phyloP scores from a whole-genome alignment of 2,329 filamentous ascomycete genomes.

The Fusarium paranaense region DNA sequence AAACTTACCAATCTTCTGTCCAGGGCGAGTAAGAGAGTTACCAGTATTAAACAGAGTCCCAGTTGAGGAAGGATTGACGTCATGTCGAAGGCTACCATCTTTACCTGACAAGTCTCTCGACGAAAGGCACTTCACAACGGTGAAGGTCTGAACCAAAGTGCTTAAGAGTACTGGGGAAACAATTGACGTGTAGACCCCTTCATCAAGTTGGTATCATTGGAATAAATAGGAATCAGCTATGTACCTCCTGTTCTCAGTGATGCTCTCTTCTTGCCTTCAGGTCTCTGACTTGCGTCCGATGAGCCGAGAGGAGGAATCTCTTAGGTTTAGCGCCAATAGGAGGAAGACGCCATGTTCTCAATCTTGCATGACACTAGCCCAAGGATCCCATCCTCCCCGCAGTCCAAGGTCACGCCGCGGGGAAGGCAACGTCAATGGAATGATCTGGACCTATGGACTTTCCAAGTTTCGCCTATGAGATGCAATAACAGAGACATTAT shows the following conservation, averaged over 20 bases:
- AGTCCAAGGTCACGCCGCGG: background rate
- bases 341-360: background rate
- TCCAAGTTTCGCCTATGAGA: background rate
- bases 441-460: background rate
- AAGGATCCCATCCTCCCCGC: background rate
- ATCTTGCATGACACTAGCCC: constrained; percentile 6
- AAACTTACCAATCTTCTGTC: background rate
- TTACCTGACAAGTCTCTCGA: no score
- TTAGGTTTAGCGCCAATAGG: background rate
- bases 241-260: background rate
- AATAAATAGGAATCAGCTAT: background rate
- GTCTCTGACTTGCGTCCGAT: background rate
- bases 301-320: background rate
- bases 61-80: background rate
- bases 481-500: background rate
- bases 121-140: no score
- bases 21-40: background rate
- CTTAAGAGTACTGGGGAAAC: no score
- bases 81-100: background rate
- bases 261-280: background rate
- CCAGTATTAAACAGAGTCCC: background rate
- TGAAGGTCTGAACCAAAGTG: no score
- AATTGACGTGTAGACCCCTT: no score
- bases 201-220: background rate
- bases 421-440: background rate